Percentiles rank a stretch among this genome's conserved stretches.
Evolutionary conservation across 176 grass and related monocot species (phyloP).

Genomic region (Cocos nucifera): DNA sequence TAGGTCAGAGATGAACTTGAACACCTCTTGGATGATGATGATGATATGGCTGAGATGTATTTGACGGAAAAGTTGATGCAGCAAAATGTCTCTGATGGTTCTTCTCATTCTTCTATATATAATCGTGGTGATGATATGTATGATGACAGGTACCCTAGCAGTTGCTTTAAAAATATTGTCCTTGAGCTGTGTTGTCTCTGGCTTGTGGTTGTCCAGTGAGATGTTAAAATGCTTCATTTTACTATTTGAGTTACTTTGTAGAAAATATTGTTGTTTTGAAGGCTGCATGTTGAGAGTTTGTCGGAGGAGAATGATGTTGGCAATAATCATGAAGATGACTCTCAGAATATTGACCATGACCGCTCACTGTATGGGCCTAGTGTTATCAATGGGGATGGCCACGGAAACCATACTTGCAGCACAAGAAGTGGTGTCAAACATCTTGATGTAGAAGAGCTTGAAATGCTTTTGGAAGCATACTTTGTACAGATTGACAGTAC

Average conservation of each 20-base stretch:
- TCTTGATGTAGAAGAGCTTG: conserved; percentile 43
- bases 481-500: conserved; percentile 66
- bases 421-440: conserved; percentile 24
- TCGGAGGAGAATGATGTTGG: neutral
- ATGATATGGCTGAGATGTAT: conserved; percentile 63
- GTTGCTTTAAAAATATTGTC: no score
- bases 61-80: conserved; percentile 49
- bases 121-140: conserved; percentile 4
- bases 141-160: conserved; percentile 26
- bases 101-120: conserved; percentile 8
- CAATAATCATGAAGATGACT: neutral
- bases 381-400: conserved; percentile 4
- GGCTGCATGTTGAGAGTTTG: neutral
- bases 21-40: conserved; percentile 57
- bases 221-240: no score
- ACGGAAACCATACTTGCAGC: conserved; percentile 15
- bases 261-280: neutral
- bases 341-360: conserved; percentile 1
- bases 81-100: conserved; percentile 12
- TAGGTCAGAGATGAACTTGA: conserved; percentile 77
- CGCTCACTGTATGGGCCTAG: neutral
- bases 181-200: neutral
- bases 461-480: conserved; percentile 66
- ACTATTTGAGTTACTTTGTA: neutral
- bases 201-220: neutral